Conservation (phyloP, 257 asterid species). For the Prunella vulgaris region DNA sequence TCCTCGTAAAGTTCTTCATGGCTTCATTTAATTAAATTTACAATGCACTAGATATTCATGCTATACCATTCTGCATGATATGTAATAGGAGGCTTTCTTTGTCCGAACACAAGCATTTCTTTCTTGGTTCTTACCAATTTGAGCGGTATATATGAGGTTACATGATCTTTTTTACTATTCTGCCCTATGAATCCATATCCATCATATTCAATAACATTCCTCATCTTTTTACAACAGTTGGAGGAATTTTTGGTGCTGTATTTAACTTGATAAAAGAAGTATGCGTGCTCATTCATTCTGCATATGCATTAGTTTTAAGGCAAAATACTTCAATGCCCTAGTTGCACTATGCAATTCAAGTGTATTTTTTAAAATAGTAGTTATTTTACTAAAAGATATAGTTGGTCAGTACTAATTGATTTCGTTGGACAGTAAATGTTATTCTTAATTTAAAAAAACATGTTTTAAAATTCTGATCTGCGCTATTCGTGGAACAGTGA, state of each 20-base stretch:
- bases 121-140: neutral
- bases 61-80: constrained; percentile 6
- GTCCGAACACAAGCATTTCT: neutral
- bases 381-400: too few species aligned
- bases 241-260: constrained; percentile 12
- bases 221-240: neutral
- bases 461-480: neutral
- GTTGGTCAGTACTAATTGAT: too few species aligned
- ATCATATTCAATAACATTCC: neutral
- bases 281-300: neutral
- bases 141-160: constrained; percentile 3
- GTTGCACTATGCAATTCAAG: too few species aligned
- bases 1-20: constrained; percentile 61
- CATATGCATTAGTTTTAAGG: neutral
- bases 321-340: too few species aligned
- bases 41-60: constrained; percentile 12
- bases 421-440: too few species aligned
- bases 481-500: neutral
- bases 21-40: constrained; percentile 31
- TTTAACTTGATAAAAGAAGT: neutral
- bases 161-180: neutral
- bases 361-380: too few species aligned
- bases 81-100: neutral
- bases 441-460: neutral
- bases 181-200: neutral